A percentile compares a stretch with the other conserved stretches of the same genome.
Evolutionary conservation across 192 early-diverging fungal species (phyloP).

Genomic region (Thoreauomyces humboldtii): DNA sequence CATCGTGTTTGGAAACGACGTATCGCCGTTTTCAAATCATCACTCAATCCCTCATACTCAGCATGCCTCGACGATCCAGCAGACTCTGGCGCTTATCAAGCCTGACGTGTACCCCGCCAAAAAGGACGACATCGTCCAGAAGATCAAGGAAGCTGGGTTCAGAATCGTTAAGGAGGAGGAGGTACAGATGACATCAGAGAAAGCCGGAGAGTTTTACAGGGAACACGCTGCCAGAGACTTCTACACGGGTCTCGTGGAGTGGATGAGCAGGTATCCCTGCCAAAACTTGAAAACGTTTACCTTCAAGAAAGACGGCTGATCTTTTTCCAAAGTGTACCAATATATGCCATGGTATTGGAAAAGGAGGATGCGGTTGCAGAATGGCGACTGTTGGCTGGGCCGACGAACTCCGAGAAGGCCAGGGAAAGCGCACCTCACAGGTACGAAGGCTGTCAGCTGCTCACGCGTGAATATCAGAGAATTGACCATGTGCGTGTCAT

Average conservation of each 20-base stretch:
- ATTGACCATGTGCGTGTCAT: constrained; percentile 19
- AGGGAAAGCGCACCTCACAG: constrained; percentile 36
- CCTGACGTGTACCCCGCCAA: constrained; percentile 34
- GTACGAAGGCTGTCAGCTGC: too few relatives aligned
- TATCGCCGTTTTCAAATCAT: neutral
- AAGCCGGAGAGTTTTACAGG: constrained; percentile 46
- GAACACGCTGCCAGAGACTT: constrained; percentile 43
- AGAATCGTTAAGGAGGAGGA: constrained; percentile 34
- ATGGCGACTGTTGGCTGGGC: constrained; percentile 42
- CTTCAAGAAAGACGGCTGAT: too few relatives aligned
- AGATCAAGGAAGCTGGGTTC: constrained; percentile 36
- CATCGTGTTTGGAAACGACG: constrained; percentile 32
- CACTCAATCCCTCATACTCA: neutral
- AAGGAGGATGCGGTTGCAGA: constrained; percentile 25
- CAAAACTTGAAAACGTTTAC: neutral
- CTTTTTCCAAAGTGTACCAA: too few relatives aligned
- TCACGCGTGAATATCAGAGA: neutral
- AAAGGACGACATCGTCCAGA: constrained; percentile 29
- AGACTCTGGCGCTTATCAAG: constrained; percentile 44
- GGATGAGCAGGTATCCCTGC: constrained; percentile 61
- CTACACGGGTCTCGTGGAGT: constrained; percentile 41
- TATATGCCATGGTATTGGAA: constrained; percentile 39
- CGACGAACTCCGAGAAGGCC: constrained; percentile 46
- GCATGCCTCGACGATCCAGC: constrained; percentile 9
- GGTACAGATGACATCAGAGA: constrained; percentile 22